phyloP scores from a whole-genome alignment of 2,329 filamentous ascomycete genomes.

The Pseudogymnoascus sp. region DNA sequence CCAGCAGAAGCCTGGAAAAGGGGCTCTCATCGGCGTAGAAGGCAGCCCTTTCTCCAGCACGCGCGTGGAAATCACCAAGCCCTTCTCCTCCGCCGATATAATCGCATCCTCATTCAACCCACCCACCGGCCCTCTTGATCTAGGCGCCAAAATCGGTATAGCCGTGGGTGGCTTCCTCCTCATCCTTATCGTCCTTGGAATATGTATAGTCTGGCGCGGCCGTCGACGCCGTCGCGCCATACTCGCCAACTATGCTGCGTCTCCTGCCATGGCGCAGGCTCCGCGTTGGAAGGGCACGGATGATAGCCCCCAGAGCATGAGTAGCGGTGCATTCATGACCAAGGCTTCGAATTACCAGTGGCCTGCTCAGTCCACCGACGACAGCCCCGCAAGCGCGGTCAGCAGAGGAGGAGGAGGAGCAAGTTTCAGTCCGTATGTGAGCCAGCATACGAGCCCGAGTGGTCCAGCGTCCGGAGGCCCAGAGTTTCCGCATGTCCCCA shows the following conservation, averaged over 20 bases:
- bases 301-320: not conserved
- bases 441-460: not conserved
- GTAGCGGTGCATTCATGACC: slow-evolving; percentile 1
- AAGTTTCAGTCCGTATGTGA: not conserved
- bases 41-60: slow-evolving; percentile 20
- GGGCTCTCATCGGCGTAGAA: slow-evolving; percentile 19
- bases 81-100: not conserved
- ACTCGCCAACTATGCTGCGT: slow-evolving; percentile 30
- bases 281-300: slow-evolving; percentile 1
- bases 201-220: slow-evolving; percentile 33
- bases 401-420: not conserved
- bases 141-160: slow-evolving; percentile 21
- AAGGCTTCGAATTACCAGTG: not conserved
- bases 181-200: slow-evolving; percentile 12
- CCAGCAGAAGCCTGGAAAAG: slow-evolving; percentile 17
- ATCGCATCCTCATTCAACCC: slow-evolving; percentile 1
- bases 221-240: slow-evolving; percentile 45
- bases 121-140: slow-evolving; percentile 13
- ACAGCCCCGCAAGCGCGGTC: not conserved
- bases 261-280: not conserved
- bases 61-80: slow-evolving; percentile 17
- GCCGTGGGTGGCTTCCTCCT: slow-evolving; percentile 15
- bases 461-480: not conserved
- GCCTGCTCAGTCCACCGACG: not conserved
- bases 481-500: not conserved